Evolutionary conservation across 257 asterid genomes (phyloP), one percentile per base, ranked within the genome.

Genomic region (Buddleja alternifolia): DNA sequence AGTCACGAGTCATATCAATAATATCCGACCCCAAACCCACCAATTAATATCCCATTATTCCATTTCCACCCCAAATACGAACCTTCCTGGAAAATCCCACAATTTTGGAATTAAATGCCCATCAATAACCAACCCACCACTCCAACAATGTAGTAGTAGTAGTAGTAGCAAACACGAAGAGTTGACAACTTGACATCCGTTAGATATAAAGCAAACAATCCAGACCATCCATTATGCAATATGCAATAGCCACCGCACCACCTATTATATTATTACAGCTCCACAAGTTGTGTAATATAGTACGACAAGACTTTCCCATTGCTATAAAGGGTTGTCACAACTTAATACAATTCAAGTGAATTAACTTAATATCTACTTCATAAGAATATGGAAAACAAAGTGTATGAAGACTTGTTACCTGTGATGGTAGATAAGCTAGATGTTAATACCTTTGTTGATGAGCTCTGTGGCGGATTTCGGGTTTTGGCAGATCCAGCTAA

Each of bases 351-450:
- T 23, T 60, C 52, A 20, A 44, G 10, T 7, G 24, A 25, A n/a
- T n/a, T n/a, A 9, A 19, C 9, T 40, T 8, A 1, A 39, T 3
- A 21, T 34, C 66, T 7, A 44, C 24, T 11, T 37, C 56, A 6
- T 11, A 39, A 16, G 14, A 23, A 54, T 50, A 72, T 69, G 83
- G 76, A 57, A 69, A 56, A 15, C 52, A 60, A 73, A 5, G 66
- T 12, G 21, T 90, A 84, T 29, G 63, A 86, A 67, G 96, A 88
- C 76, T 63, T 88, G 79, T 42, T 90, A 63, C 82, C 88, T 0
- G 95, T 90, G 66, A 90, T 88, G 97, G 95, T 77, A 11, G 97
- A 88, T 7, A 88, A 86, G 79, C 75, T 90, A 3, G 97, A 85
- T 32, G 87, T 78, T 40, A 85, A 84, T 19, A 56, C 80, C 10